phyloP scores from a whole-genome alignment of 192 early-diverging fungal genomes.

The Backusella parvicylindrica region DNA sequence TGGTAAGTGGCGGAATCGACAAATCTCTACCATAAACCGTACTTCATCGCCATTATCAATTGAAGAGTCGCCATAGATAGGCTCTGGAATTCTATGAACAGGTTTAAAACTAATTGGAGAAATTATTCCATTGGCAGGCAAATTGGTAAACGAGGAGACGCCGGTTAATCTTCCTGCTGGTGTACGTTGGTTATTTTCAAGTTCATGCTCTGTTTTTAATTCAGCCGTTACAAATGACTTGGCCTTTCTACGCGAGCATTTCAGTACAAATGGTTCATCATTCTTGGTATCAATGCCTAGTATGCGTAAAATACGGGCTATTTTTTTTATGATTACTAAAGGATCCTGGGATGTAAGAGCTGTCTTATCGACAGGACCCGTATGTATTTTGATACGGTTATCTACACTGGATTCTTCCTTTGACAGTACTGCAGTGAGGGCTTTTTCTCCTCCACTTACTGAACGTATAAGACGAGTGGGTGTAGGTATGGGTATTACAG shows the following conservation, averaged over 20 bases:
- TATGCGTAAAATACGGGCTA: slow-evolving; percentile 34
- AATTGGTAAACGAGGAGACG: background rate
- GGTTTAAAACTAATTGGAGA: background rate
- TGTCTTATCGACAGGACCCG: slow-evolving; percentile 54
- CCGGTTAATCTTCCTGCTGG: background rate
- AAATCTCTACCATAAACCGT: slow-evolving; percentile 73
- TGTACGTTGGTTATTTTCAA: background rate
- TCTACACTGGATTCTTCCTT: slow-evolving; percentile 1
- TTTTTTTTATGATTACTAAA: slow-evolving; percentile 45
- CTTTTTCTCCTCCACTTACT: background rate
- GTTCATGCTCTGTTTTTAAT: background rate
- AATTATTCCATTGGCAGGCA: background rate
- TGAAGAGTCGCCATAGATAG: slow-evolving; percentile 35
- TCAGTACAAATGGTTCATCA: slow-evolving; percentile 45
- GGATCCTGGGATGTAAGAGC: slow-evolving; percentile 50
- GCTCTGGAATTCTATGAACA: slow-evolving; percentile 11
- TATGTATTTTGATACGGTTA: slow-evolving; percentile 51
- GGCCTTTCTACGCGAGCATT: slow-evolving; percentile 42
- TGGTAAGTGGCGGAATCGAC: slow-evolving; percentile 75
- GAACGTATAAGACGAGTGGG: background rate
- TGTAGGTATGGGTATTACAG: background rate
- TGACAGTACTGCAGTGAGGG: background rate
- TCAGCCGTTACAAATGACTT: background rate
- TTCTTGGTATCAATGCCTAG: slow-evolving; percentile 22
- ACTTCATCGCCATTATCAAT: slow-evolving; percentile 63